Evolutionary conservation across 495 filamentous ascomycete genomes (phyloP).

Genomic region (Penicillium fimorum): DNA sequence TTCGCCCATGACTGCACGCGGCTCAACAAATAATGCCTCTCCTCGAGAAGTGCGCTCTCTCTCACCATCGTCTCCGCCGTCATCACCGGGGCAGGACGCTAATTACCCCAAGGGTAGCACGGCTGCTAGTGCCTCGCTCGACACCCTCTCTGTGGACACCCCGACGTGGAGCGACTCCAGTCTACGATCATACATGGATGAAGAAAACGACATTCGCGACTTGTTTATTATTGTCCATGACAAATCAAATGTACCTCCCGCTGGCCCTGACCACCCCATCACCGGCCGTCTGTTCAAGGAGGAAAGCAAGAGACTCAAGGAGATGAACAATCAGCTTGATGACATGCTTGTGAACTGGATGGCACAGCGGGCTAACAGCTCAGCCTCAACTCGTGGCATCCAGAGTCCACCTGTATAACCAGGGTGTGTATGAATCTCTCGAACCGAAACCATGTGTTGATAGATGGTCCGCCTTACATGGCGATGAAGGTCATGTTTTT

Average conservation of each 20-base stretch:
- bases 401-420: constrained; percentile 23
- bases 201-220: constrained; percentile 86
- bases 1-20: constrained; percentile 46
- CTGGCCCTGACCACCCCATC: constrained; percentile 77
- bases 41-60: constrained; percentile 59
- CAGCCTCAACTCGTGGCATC: constrained; percentile 15
- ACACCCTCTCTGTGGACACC: constrained; percentile 37
- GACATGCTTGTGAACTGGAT: constrained; percentile 83
- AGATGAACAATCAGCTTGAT: constrained; percentile 82
- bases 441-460: constrained; percentile 14
- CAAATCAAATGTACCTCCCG: constrained; percentile 73
- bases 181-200: constrained; percentile 86
- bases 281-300: constrained; percentile 78
- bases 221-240: constrained; percentile 89
- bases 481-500: constrained; percentile 7
- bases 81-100: constrained; percentile 62
- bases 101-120: constrained; percentile 33
- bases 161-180: constrained; percentile 80
- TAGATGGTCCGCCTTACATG: constrained; percentile 11
- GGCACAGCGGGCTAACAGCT: constrained; percentile 50
- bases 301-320: constrained; percentile 74
- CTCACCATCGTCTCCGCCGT: constrained; percentile 61
- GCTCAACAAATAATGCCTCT: constrained; percentile 63
- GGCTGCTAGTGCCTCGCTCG: constrained; percentile 41
- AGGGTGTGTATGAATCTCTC: constrained; percentile 8